Evolutionary conservation across 768 basidiomycete species (phyloP).

Genomic region (Obba rivulosa): DNA sequence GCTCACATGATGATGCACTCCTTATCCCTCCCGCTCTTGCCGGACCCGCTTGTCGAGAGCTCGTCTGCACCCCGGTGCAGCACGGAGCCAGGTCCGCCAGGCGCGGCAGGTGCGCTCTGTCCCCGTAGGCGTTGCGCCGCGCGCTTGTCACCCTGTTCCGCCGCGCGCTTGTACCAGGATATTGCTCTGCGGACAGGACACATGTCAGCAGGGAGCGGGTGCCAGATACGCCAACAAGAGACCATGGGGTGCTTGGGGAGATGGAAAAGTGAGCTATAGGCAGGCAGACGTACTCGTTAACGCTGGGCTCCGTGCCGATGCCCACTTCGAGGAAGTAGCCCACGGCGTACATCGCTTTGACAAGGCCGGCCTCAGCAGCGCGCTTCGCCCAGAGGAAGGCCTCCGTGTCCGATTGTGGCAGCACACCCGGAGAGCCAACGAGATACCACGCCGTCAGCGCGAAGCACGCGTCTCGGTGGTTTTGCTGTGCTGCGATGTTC

Average conservation of each 20-base stretch:
- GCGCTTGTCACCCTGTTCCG: conserved; percentile 91
- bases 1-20: conserved; percentile 85
- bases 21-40: conserved; percentile 62
- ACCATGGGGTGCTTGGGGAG: not conserved
- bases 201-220: not conserved
- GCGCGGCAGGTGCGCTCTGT: conserved; percentile 48
- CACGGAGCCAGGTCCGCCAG: conserved; percentile 59
- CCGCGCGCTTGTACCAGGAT: conserved; percentile 83
- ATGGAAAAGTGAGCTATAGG: conserved; percentile 4
- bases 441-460: conserved; percentile 99
- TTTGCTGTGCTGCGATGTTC: conserved; percentile 98
- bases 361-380: conserved; percentile 86
- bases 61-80: conserved; percentile 46
- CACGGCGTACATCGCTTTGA: conserved; percentile 96
- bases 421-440: conserved; percentile 94
- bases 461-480: conserved; percentile 95
- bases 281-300: conserved; percentile 51
- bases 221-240: not conserved
- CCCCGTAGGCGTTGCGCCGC: conserved; percentile 78
- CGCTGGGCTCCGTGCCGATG: conserved; percentile 68
- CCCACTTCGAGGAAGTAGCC: conserved; percentile 98
- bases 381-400: conserved; percentile 97
- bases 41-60: conserved; percentile 24
- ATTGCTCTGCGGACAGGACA: conserved; percentile 45
- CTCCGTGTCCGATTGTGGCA: conserved; percentile 98